Conservation (phyloP, 2,329 filamentous ascomycete genomes). For the Colletotrichum musicola region DNA sequence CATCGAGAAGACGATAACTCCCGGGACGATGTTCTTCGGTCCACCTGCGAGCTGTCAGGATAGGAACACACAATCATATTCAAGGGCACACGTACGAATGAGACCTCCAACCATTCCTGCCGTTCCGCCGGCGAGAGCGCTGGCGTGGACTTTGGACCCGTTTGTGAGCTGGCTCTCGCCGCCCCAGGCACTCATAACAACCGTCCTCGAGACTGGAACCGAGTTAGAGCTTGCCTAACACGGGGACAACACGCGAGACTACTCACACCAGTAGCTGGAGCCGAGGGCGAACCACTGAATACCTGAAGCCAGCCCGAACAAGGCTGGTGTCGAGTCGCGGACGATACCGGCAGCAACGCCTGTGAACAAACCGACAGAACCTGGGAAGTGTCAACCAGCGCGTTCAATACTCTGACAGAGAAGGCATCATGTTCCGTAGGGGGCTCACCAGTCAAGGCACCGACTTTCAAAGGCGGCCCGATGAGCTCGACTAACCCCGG, state of each 20-base stretch:
- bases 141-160: conserved; percentile 74
- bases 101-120: conserved; percentile 72
- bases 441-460: conserved; percentile 67
- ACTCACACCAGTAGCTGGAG: conserved; percentile 80
- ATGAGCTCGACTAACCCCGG: conserved; percentile 60
- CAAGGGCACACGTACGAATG: conserved; percentile 58
- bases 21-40: conserved; percentile 65
- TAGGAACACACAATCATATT: neutral
- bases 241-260: neutral
- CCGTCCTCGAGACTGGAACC: conserved; percentile 60
- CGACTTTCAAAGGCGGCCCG: conserved; percentile 68
- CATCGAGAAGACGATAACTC: conserved; percentile 61
- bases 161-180: conserved; percentile 65
- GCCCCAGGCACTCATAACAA: conserved; percentile 62
- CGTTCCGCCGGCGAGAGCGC: conserved; percentile 77
- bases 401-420: too few relatives aligned
- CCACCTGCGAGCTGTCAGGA: conserved; percentile 56
- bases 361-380: conserved; percentile 70
- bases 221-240: conserved; percentile 28
- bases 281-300: conserved; percentile 87
- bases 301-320: conserved; percentile 80
- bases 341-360: conserved; percentile 80
- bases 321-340: conserved; percentile 72
- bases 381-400: conserved; percentile 50
- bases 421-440: too few relatives aligned